A percentile compares a stretch with the other conserved stretches of the same genome.
Conservation (phyloP, 495 filamentous ascomycete species). For the Podospora pseudoanserina region DNA sequence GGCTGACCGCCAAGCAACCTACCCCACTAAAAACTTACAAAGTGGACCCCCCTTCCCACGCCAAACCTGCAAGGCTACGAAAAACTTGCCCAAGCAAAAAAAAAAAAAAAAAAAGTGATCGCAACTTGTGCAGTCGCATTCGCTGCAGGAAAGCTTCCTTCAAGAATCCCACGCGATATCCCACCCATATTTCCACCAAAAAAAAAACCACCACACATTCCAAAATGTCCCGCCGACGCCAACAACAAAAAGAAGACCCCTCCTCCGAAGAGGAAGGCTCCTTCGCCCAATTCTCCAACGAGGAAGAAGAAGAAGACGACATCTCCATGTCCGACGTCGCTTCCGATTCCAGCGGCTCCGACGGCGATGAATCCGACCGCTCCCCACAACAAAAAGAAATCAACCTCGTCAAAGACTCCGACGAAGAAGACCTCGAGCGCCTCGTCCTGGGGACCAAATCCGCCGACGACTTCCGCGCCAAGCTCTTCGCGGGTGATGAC, state of each 20-base stretch:
- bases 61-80: slow-evolving; percentile 28
- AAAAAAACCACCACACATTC: neutral
- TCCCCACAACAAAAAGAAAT: slow-evolving; percentile 3
- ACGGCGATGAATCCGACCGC: slow-evolving; percentile 17
- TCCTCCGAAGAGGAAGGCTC: slow-evolving; percentile 29
- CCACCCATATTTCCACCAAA: neutral
- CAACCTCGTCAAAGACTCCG: slow-evolving; percentile 63
- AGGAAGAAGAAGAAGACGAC: slow-evolving; percentile 35
- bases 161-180: slow-evolving; percentile 1
- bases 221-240: slow-evolving; percentile 19
- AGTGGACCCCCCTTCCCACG: slow-evolving; percentile 6
- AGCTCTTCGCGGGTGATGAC: slow-evolving; percentile 51
- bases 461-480: slow-evolving; percentile 61
- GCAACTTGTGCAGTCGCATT: slow-evolving; percentile 1
- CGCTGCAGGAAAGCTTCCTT: neutral
- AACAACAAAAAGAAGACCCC: slow-evolving; percentile 22
- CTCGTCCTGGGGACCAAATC: slow-evolving; percentile 80
- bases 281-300: slow-evolving; percentile 30
- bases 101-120: slow-evolving; percentile 33
- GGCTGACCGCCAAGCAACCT: slow-evolving; percentile 14
- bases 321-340: slow-evolving; percentile 23
- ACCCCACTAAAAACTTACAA: neutral
- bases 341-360: slow-evolving; percentile 12
- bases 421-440: slow-evolving; percentile 78
- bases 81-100: neutral